These are phyloP conservation scores for Penicillium sp. DNA, from an alignment of 2,329 filamentous ascomycete genomes.

Conservation along the genomic window DNA sequence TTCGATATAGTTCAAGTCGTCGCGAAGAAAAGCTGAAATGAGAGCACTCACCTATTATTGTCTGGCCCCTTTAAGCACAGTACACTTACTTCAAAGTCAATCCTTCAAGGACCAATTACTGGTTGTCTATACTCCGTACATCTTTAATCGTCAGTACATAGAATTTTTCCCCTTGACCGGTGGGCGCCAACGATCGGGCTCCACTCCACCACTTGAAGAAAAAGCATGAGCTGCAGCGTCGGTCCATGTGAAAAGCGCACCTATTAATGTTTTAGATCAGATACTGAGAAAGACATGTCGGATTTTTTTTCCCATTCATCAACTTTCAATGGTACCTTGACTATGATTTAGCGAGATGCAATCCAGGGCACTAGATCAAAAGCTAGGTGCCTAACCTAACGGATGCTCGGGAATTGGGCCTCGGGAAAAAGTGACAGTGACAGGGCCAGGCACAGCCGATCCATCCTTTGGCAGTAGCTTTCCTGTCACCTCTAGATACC, in stretches of 20 bases:
- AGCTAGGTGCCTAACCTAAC: neutral
- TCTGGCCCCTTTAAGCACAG: neutral
- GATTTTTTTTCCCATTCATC: neutral
- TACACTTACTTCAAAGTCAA: neutral
- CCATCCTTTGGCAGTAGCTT: neutral
- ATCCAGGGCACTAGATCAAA: neutral
- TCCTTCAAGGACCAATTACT: neutral
- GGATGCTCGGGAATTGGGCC: neutral
- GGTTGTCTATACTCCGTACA: neutral
- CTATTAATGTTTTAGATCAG: neutral
- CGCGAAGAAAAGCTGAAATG: too few species aligned
- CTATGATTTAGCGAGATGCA: neutral
- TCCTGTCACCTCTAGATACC: neutral
- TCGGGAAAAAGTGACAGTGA: neutral
- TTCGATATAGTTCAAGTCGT: too few species aligned
- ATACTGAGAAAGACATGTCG: neutral
- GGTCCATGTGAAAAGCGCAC: constrained; percentile 14
- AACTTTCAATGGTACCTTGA: neutral
- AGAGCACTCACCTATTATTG: neutral
- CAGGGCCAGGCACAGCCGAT: neutral
- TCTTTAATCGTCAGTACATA: neutral
- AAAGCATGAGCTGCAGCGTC: constrained; percentile 17
- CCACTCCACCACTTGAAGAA: constrained; percentile 17
- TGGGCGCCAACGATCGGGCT: constrained; percentile 11
- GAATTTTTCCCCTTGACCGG: constrained; percentile 6